Percentiles rank a stretch among this genome's conserved stretches.
These are phyloP conservation scores for Cercospora berteroae DNA, from an alignment of 2,329 filamentous ascomycete genomes.

Conservation along the genomic window DNA sequence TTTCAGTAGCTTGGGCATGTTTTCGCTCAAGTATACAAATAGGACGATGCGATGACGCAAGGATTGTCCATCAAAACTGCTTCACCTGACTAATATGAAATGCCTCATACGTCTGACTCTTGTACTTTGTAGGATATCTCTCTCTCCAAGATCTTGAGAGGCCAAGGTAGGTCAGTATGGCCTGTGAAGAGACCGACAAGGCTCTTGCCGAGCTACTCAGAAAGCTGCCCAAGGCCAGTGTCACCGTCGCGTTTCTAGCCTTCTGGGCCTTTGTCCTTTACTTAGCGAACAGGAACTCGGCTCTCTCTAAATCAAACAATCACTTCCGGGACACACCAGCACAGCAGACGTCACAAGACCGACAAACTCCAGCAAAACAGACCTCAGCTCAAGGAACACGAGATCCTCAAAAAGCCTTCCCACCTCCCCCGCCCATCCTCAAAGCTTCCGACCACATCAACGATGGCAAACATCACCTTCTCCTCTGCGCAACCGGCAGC, in stretches of 20 bases:
- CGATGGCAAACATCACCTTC: constrained; percentile 59
- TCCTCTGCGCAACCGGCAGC: constrained; percentile 67
- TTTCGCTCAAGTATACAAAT: not conserved
- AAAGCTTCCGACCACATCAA: constrained; percentile 40
- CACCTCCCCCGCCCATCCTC: constrained; percentile 25
- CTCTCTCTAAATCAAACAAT: not conserved
- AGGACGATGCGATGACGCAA: constrained; percentile 2
- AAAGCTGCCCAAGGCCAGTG: constrained; percentile 1
- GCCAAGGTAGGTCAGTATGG: constrained; percentile 2
- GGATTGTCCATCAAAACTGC: constrained; percentile 1
- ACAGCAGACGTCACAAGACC: not conserved
- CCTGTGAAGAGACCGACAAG: constrained; percentile 18
- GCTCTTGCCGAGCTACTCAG: constrained; percentile 14
- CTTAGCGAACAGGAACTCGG: not conserved
- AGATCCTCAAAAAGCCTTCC: not conserved
- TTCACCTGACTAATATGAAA: not conserved
- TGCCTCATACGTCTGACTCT: not conserved
- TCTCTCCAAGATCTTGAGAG: not conserved
- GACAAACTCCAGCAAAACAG: not conserved
- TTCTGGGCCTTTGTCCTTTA: too few species aligned
- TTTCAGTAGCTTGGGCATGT: not conserved
- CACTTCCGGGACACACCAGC: not conserved
- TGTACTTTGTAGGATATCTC: not conserved
- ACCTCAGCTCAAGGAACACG: not conserved
- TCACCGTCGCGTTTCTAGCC: not conserved